Evolutionary conservation across 2,329 filamentous ascomycete species (phyloP), one percentile per base, ranked within the genome.

Genomic region (Periconia sp.): DNA sequence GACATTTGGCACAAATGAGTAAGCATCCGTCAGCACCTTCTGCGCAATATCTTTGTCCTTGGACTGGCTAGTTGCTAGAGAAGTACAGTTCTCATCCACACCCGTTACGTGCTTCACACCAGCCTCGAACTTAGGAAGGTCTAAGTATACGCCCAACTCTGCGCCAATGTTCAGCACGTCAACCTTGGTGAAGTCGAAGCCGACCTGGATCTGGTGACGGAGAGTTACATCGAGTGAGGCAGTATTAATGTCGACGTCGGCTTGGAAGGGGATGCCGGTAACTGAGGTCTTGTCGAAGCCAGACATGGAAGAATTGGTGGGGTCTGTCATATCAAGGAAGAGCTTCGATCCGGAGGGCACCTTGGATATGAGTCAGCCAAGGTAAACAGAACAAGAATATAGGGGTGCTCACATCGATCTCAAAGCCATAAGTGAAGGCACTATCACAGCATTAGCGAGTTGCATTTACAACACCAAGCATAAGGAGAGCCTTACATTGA

Each of bases 41-140:
- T 44, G 28, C 7, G 41, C 35, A n/a, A 44, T 12, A 9, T 39
- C 35, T 24, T 24, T 38, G 17, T 44, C 13, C 12, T 34, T 10
- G 9, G 26, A 33, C 21, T 26, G 28, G 16, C 41, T 44, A 6
- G 13, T 25, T 19, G 40, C 40, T 21, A 37, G 16, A 4, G 19
- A 16, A 13, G 13, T 26, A 18, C 29, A 44, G 3, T 28, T 17
- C 29, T 44, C 41, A 17, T 44, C 41, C 5, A 44, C 35, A 18
- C 19, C 26, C 18, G 22, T 15, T 12, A 33, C 24, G 13, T 39
- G 35, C 16, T 12, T 26, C 21, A 44, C 22, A 8, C 28, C 13
- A 10, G 41, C 35, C n/a, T 21, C 11, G 5, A 34, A 38, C 25
- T 33, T 38, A n/a, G 35, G 35, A 12, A 44, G 16, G 19, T 44